These are phyloP conservation scores for Backusella tuberculispora DNA, from an alignment of 192 early-diverging fungal genomes.

Conservation along the genomic window DNA sequence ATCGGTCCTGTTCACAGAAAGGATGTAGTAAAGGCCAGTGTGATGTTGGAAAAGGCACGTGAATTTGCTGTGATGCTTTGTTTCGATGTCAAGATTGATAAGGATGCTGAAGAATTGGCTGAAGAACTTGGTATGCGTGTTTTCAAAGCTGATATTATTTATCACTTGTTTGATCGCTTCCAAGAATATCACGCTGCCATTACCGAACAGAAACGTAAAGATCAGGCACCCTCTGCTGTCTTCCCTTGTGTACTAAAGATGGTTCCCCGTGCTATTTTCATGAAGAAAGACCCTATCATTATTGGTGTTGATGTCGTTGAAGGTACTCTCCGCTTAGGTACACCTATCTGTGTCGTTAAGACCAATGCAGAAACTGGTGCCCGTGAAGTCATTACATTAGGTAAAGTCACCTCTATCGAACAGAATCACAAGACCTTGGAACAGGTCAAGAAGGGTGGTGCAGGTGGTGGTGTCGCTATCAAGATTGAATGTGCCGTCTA, in stretches of 20 bases:
- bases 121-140: slow-evolving; percentile 90
- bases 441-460: slow-evolving; percentile 79
- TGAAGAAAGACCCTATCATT: slow-evolving; percentile 93
- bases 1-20: slow-evolving; percentile 98
- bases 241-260: slow-evolving; percentile 95
- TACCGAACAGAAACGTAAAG: slow-evolving; percentile 84
- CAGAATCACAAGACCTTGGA: slow-evolving; percentile 87
- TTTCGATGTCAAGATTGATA: slow-evolving; percentile 90
- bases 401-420: slow-evolving; percentile 92
- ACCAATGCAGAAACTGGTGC: slow-evolving; percentile 74
- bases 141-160: slow-evolving; percentile 98
- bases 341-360: slow-evolving; percentile 89
- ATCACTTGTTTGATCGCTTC: slow-evolving; percentile 96
- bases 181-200: slow-evolving; percentile 78
- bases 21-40: slow-evolving; percentile 88
- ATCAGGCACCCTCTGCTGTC: slow-evolving; percentile 86
- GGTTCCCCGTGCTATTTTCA: slow-evolving; percentile 89
- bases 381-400: slow-evolving; percentile 73
- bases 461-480: slow-evolving; percentile 86
- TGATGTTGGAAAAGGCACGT: slow-evolving; percentile 91
- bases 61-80: slow-evolving; percentile 82
- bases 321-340: slow-evolving; percentile 85
- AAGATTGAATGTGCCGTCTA: slow-evolving; percentile 87
- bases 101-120: slow-evolving; percentile 90
- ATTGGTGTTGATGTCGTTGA: slow-evolving; percentile 96